A percentile compares a stretch with the other conserved stretches of the same genome.
phyloP scores from a whole-genome alignment of 352 stramenopile genomes.

The Pythium periplocum region DNA sequence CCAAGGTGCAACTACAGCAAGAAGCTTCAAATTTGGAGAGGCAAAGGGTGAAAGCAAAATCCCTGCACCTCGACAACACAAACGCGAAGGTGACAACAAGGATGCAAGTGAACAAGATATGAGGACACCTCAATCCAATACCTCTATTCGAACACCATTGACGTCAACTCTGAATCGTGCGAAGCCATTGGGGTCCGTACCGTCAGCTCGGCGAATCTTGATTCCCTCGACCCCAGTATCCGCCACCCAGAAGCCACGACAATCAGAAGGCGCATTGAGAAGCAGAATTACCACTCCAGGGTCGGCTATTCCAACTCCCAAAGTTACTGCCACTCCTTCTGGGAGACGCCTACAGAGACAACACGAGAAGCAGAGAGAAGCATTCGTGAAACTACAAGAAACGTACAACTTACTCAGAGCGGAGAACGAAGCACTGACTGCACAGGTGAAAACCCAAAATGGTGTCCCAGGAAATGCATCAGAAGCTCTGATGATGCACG shows the following conservation, averaged over 20 bases:
- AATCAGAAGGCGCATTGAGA: conserved; percentile 1
- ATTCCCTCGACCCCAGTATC: conserved; percentile 27
- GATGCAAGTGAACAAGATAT: neutral
- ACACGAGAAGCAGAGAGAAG: conserved; percentile 1
- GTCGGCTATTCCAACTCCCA: neutral
- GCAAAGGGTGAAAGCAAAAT: conserved; percentile 8
- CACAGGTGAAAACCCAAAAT: conserved; percentile 10
- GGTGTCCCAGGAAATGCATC: too few relatives aligned
- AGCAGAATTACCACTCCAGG: conserved; percentile 18
- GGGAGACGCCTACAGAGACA: conserved; percentile 5
- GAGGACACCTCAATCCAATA: conserved; percentile 7
- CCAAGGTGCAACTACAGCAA: conserved; percentile 11
- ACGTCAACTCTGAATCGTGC: conserved; percentile 3
- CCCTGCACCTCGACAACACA: conserved; percentile 3
- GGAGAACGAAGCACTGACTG: conserved; percentile 22
- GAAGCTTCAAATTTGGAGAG: conserved; percentile 24
- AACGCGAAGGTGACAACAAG: too few relatives aligned
- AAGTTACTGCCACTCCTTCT: conserved; percentile 3
- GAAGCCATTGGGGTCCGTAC: conserved; percentile 2
- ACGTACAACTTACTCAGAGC: conserved; percentile 9
- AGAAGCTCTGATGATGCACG: conserved; percentile 20
- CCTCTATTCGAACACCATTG: conserved; percentile 10
- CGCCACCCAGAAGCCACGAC: conserved; percentile 14
- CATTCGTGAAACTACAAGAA: conserved; percentile 22
- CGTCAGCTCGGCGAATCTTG: conserved; percentile 15